phyloP scores from a whole-genome alignment of 495 filamentous ascomycete species.

The Penicillium herquei region DNA sequence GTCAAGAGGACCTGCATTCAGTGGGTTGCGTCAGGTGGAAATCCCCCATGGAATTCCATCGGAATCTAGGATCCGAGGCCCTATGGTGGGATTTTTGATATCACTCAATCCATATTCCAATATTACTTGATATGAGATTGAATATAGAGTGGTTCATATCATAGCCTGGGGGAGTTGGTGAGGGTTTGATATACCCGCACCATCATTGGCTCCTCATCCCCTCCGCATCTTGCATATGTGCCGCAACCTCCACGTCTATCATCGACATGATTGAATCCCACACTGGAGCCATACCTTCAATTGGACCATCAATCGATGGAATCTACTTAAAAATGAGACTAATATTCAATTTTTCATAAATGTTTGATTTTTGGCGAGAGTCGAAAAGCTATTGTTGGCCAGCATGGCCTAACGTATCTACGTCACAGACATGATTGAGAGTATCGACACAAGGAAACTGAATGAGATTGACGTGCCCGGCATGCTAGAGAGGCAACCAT shows the following conservation, averaged over 20 bases:
- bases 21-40: neutral
- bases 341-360: too few species aligned
- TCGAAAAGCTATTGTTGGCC: too few species aligned
- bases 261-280: neutral
- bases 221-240: conserved; percentile 2
- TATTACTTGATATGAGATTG: too few species aligned
- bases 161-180: neutral
- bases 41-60: neutral
- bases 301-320: neutral
- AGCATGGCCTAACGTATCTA: neutral
- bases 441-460: conserved; percentile 16
- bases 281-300: neutral
- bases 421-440: conserved; percentile 1
- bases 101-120: too few species aligned
- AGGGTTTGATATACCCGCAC: conserved; percentile 17
- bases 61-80: neutral
- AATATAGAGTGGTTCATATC: neutral
- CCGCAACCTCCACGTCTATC: conserved; percentile 1
- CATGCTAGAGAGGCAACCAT: conserved; percentile 36
- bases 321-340: neutral
- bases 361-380: too few species aligned
- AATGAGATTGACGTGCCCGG: conserved; percentile 28
- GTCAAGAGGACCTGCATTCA: neutral
- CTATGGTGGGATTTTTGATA: neutral
- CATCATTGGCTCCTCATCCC: conserved; percentile 18